Conservation (phyloP, 805 yeast genomes). For the Yamadazyma laniorum region DNA sequence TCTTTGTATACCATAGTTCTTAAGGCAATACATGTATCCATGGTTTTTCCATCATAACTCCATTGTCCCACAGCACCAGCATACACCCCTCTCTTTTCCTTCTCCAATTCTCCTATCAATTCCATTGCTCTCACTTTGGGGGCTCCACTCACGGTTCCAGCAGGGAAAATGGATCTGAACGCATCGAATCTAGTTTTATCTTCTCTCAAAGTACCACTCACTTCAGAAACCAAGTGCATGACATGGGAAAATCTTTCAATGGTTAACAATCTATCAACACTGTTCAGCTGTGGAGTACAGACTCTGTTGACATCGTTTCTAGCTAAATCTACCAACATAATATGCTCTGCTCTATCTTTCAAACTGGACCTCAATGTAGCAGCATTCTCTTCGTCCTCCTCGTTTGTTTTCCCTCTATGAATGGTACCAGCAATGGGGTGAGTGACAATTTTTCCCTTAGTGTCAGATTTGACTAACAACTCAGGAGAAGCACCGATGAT, state of each 20-base stretch:
- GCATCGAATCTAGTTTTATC: slow-evolving; percentile 94
- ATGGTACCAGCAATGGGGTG: slow-evolving; percentile 99
- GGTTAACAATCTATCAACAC: slow-evolving; percentile 82
- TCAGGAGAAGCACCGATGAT: slow-evolving; percentile 98
- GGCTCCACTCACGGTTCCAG: slow-evolving; percentile 98
- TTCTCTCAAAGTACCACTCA: slow-evolving; percentile 81
- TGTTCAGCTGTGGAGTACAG: slow-evolving; percentile 82
- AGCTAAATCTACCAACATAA: slow-evolving; percentile 97
- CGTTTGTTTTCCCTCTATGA: slow-evolving; percentile 81
- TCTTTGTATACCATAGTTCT: slow-evolving; percentile 96
- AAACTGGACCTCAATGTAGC: slow-evolving; percentile 65
- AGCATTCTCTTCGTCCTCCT: slow-evolving; percentile 88
- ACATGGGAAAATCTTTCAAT: slow-evolving; percentile 96
- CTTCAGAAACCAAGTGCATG: slow-evolving; percentile 93
- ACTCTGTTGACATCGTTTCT: slow-evolving; percentile 94
- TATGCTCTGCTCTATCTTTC: slow-evolving; percentile 97
- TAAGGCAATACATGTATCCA: slow-evolving; percentile 97
- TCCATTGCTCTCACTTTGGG: slow-evolving; percentile 98
- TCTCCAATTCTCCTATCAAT: slow-evolving; percentile 82
- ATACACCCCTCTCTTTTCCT: slow-evolving; percentile 91
- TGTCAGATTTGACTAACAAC: slow-evolving; percentile 78
- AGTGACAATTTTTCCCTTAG: slow-evolving; percentile 71
- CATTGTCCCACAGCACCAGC: slow-evolving; percentile 99
- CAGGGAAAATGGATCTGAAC: slow-evolving; percentile 96
- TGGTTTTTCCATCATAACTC: slow-evolving; percentile 91